A percentile compares a stretch with the other conserved stretches of the same genome.
phyloP scores from a whole-genome alignment of 192 early-diverging fungal species.

The Spinellus fusiger region DNA sequence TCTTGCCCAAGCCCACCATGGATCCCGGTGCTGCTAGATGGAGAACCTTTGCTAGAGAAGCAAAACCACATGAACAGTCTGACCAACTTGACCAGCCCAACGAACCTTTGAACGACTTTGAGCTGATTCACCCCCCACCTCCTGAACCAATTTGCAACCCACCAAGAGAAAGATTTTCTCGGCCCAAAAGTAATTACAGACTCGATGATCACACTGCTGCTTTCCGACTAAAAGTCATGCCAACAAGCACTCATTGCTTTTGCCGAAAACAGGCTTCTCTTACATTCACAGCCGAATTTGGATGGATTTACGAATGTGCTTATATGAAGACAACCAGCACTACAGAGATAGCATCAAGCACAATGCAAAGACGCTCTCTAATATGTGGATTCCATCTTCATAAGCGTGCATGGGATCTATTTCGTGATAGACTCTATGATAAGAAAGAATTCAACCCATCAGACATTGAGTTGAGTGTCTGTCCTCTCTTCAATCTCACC shows the following conservation, averaged over 20 bases:
- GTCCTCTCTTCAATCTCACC: constrained; percentile 31
- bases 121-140: too few relatives aligned
- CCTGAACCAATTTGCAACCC: neutral
- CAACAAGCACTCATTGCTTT: neutral
- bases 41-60: neutral
- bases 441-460: neutral
- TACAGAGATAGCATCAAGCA: neutral
- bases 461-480: constrained; percentile 16
- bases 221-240: neutral
- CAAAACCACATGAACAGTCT: neutral
- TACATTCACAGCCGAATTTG: neutral
- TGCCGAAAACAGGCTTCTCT: neutral
- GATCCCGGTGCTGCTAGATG: neutral
- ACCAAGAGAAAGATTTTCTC: neutral
- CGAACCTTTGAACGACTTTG: too few relatives aligned
- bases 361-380: neutral
- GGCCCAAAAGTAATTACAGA: neutral
- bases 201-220: neutral
- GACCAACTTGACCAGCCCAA: neutral
- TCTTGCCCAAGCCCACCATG: neutral
- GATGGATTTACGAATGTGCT: neutral
- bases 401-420: constrained; percentile 18
- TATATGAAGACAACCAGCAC: neutral
- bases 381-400: constrained; percentile 34
- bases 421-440: neutral